Conservation (phyloP, 2,329 filamentous ascomycete genomes). For the Fusarium lateritium region DNA sequence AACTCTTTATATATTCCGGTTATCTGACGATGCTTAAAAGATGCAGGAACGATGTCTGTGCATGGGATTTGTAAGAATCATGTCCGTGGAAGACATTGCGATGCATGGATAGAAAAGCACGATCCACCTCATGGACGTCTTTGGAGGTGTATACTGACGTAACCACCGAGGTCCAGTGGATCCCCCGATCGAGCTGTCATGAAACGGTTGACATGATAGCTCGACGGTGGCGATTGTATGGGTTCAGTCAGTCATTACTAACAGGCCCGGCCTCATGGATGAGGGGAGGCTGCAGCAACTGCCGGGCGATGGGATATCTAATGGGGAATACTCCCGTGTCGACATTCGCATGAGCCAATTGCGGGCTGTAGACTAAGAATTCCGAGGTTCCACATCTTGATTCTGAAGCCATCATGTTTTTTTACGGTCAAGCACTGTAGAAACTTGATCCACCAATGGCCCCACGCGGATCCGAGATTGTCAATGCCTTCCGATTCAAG, state of each 20-base stretch:
- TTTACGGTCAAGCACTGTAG: background rate
- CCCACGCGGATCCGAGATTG: conserved; percentile 34
- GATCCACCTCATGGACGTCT: background rate
- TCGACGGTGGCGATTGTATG: conserved; percentile 11
- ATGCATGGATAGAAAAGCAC: background rate
- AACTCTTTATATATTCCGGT: conserved; percentile 18
- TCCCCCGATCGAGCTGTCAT: background rate
- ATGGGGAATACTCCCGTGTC: background rate
- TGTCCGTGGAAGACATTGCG: background rate
- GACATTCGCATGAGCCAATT: conserved; percentile 10
- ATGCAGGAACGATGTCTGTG: conserved; percentile 23
- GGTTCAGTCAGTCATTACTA: too few relatives aligned
- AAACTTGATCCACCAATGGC: background rate
- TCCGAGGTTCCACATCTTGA: conserved; percentile 16
- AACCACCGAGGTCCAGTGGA: conserved; percentile 21
- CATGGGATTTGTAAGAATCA: conserved; percentile 40
- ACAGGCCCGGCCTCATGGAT: too few relatives aligned
- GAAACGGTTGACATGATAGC: conserved; percentile 25
- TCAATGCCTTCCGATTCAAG: conserved; percentile 21
- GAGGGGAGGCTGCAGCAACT: conserved; percentile 6
- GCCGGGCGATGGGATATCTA: conserved; percentile 10
- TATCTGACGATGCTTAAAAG: conserved; percentile 11
- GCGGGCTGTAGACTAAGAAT: conserved; percentile 33
- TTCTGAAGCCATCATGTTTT: conserved; percentile 22
- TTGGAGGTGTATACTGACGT: conserved; percentile 26